phyloP scores from a whole-genome alignment of 2,329 filamentous ascomycete species.

The Colletotrichum lentis region DNA sequence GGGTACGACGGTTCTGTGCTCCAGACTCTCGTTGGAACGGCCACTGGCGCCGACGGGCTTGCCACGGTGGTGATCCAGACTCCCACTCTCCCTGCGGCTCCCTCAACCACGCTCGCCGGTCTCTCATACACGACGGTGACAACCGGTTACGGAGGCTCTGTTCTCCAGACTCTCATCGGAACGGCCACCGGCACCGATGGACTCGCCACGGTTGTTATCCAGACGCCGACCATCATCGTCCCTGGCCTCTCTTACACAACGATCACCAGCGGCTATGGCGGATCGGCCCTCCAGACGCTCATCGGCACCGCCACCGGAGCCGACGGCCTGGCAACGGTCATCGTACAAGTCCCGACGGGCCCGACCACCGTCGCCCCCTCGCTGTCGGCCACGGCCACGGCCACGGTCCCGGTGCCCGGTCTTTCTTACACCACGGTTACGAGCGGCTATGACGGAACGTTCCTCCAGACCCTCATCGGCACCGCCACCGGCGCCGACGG shows the following conservation, averaged over 20 bases:
- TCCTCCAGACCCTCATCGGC: constrained; percentile 15
- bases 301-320: not conserved
- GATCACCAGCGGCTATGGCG: not conserved
- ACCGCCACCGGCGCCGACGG: constrained; percentile 26
- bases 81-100: not conserved
- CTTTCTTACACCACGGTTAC: constrained; percentile 28
- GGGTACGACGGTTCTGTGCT: not conserved
- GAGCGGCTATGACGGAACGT: constrained; percentile 17
- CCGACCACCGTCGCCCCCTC: not conserved
- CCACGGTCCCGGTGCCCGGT: no score
- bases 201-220: constrained; percentile 21
- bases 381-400: not conserved
- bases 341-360: constrained; percentile 22
- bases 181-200: constrained; percentile 24
- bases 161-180: constrained; percentile 15
- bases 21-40: not conserved
- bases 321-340: constrained; percentile 19
- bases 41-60: not conserved
- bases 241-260: not conserved
- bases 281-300: constrained; percentile 21
- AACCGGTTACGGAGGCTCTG: constrained; percentile 14
- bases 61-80: constrained; percentile 5
- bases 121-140: constrained; percentile 28
- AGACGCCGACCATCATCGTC: not conserved
- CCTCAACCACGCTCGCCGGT: not conserved